Conservation (phyloP, 2,329 filamentous ascomycete species). For the Coniochaeta hoffmannii region DNA sequence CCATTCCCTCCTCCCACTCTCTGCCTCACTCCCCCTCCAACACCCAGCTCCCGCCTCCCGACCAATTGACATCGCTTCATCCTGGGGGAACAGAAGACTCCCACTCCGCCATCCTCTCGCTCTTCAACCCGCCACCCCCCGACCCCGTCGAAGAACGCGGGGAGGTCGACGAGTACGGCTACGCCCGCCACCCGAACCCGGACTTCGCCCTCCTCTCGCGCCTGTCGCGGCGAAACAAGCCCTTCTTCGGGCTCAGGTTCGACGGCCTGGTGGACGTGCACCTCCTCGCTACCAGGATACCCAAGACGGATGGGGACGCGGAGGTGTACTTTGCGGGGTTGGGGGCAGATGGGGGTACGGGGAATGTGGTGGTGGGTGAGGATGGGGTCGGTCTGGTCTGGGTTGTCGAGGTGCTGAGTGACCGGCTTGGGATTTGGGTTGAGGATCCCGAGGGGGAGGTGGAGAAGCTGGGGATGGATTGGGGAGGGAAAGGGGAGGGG, state of each 20-base stretch:
- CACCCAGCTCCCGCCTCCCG: background rate
- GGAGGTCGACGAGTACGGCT: background rate
- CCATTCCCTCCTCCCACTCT: background rate
- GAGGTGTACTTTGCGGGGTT: conserved; percentile 21
- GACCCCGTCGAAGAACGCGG: conserved; percentile 5
- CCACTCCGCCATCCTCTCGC: conserved; percentile 35
- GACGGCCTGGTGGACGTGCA: conserved; percentile 47
- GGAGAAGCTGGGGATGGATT: conserved; percentile 3
- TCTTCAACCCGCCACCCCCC: conserved; percentile 32
- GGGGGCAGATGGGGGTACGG: background rate
- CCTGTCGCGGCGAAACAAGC: conserved; percentile 23
- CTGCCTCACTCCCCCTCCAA: background rate
- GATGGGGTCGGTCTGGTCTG: conserved; percentile 18
- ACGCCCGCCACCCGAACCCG: background rate
- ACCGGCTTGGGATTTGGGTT: conserved; percentile 40
- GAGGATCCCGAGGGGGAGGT: conserved; percentile 7
- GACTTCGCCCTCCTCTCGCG: conserved; percentile 15
- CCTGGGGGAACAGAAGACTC: background rate
- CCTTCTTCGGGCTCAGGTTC: conserved; percentile 48
- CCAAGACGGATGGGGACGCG: conserved; percentile 31
- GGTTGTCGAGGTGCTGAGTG: conserved; percentile 43
- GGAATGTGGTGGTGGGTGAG: background rate
- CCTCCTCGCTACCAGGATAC: conserved; percentile 31
- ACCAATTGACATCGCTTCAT: background rate
- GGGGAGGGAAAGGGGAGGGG: conserved; percentile 13